These are phyloP conservation scores for Claviceps sp. DNA, from an alignment of 2,329 filamentous ascomycete species.

Conservation along the genomic window DNA sequence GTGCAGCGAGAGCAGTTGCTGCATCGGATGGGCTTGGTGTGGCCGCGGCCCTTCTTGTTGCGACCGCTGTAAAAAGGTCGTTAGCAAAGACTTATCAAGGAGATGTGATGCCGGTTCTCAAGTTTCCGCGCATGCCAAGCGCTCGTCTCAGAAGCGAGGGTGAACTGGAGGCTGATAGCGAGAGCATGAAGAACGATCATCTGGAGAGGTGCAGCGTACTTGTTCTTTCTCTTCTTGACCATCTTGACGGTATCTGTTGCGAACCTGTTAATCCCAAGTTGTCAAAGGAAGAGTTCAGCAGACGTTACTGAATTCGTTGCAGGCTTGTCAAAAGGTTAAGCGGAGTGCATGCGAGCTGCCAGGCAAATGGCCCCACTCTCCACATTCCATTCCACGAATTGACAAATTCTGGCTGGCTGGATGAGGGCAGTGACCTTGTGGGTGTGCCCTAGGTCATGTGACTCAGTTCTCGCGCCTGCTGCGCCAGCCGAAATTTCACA, in stretches of 20 bases:
- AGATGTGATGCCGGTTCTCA: neutral
- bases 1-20: slow-evolving; percentile 69
- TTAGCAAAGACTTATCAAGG: slow-evolving; percentile 10
- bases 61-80: slow-evolving; percentile 53
- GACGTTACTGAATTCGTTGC: neutral
- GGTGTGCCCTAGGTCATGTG: slow-evolving; percentile 17
- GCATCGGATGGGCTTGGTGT: slow-evolving; percentile 95
- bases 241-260: slow-evolving; percentile 45
- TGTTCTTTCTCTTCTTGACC: slow-evolving; percentile 62
- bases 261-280: slow-evolving; percentile 20
- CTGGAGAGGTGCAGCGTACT: slow-evolving; percentile 28
- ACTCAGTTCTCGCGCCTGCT: slow-evolving; percentile 5
- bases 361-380: slow-evolving; percentile 6
- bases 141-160: slow-evolving; percentile 5
- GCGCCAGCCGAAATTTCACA: slow-evolving; percentile 15
- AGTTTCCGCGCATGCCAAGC: slow-evolving; percentile 4
- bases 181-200: neutral
- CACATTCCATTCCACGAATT: slow-evolving; percentile 3
- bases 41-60: slow-evolving; percentile 99
- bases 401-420: slow-evolving; percentile 3
- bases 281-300: slow-evolving; percentile 9
- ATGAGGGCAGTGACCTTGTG: slow-evolving; percentile 10
- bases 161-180: neutral
- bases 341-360: slow-evolving; percentile 3
- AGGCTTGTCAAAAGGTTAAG: neutral